phyloP scores from a whole-genome alignment of 192 early-diverging fungal species.

The Radiomyces spectabilis region DNA sequence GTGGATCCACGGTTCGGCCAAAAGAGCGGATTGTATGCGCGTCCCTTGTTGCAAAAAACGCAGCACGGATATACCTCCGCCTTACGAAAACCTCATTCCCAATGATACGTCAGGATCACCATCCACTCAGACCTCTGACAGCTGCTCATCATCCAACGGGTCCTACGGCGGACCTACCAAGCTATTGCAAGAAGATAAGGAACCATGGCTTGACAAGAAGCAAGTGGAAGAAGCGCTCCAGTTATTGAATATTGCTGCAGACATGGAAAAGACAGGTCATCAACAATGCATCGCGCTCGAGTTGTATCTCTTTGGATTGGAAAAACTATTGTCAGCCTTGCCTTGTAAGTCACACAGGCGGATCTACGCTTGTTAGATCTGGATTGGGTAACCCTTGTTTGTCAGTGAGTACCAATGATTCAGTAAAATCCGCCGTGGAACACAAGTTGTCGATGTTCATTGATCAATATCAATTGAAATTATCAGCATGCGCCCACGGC shows the following conservation, averaged over 20 bases:
- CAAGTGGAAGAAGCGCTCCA: conserved; percentile 10
- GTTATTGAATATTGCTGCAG: conserved; percentile 13
- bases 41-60: too few relatives aligned
- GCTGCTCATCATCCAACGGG: too few relatives aligned
- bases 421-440: not conserved
- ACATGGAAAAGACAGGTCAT: conserved; percentile 13
- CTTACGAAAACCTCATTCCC: too few relatives aligned
- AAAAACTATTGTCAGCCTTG: conserved; percentile 11
- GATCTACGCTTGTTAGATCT: not conserved
- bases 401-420: not conserved
- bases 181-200: too few relatives aligned
- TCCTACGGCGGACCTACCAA: too few relatives aligned
- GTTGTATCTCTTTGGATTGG: conserved; percentile 23
- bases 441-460: not conserved
- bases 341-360: conserved; percentile 16
- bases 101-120: too few relatives aligned
- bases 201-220: conserved; percentile 12
- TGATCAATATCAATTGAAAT: not conserved
- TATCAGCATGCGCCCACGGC: not conserved
- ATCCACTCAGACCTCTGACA: too few relatives aligned
- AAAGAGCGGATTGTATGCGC: too few relatives aligned
- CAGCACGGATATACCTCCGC: too few relatives aligned
- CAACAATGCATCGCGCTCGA: conserved; percentile 9
- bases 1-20: too few relatives aligned
- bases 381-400: not conserved